These are phyloP conservation scores for Eragrostis curvula DNA, from an alignment of 176 grass and related monocot species.

Conservation along the genomic window DNA sequence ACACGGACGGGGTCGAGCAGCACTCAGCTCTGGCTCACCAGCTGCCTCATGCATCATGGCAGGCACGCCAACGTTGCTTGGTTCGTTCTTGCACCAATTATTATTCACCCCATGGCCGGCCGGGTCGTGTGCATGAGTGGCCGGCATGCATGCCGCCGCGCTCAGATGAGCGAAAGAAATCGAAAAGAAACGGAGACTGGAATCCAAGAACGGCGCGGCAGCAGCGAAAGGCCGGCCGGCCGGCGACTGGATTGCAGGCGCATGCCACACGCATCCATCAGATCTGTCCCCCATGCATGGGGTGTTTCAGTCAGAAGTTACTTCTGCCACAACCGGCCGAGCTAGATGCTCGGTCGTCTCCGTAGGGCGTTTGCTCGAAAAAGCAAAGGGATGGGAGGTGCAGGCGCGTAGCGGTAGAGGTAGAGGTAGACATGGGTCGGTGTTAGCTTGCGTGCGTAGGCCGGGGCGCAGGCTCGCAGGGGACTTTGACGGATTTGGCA, in stretches of 20 bases:
- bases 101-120: background rate
- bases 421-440: slow-evolving; percentile 47
- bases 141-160: too few species aligned
- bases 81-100: background rate
- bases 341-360: slow-evolving; percentile 34
- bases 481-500: slow-evolving; percentile 70
- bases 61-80: too few species aligned
- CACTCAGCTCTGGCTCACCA: too few species aligned
- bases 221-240: background rate
- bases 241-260: background rate
- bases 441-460: slow-evolving; percentile 24
- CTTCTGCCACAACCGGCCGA: background rate
- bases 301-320: slow-evolving; percentile 32
- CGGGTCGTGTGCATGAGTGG: too few species aligned
- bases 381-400: slow-evolving; percentile 26
- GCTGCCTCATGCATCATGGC: too few species aligned
- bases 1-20: too few species aligned
- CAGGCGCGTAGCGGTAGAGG: background rate
- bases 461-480: background rate
- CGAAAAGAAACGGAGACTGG: background rate
- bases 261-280: slow-evolving; percentile 40
- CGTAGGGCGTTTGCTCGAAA: slow-evolving; percentile 49
- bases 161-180: background rate
- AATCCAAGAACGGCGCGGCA: slow-evolving; percentile 20
- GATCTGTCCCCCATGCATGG: slow-evolving; percentile 39